Base-by-base conservation (phyloP, 2,329 filamentous ascomycete species). In the Aspergillus alliaceus region DNA sequence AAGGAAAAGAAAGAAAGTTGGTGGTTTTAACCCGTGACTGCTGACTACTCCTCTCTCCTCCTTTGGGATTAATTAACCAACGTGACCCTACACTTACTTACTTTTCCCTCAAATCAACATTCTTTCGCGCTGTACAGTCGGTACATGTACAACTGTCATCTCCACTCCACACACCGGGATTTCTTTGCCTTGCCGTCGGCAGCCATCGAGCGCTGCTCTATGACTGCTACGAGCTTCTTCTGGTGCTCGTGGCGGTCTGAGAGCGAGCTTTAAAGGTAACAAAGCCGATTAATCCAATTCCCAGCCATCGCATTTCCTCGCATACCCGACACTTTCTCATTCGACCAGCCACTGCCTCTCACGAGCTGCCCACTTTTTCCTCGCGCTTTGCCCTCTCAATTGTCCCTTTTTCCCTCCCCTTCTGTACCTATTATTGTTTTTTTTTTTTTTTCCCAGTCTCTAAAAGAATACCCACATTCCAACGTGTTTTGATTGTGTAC, bases 251-350 rank as follows among this genome's bases (percentile, higher is more conserved):
- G 60, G 62, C 58, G 64, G 64, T 66, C 64, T 59, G 59, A 53
- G 58, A 62, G 53, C 56, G 55, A 57, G 51, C 50, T 47, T 47
- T 46, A 49, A 50, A 42, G 58, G 51, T 54, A 53, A 53, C 58
- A 53, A 57, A 49, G 35, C 31, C 56, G 20, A 35, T 32, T 53
- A 20, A 54, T 39, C 39, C 18, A 40, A 47, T 58, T 57, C 70
- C 74, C 74, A 76, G 74, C 74, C 74, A 73, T 76, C 73, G 58
- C 59, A 74, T 70, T 76, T 76, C 69, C 67, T 59, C 59, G 29
- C 50, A 29, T 37, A 56, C 57, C 58, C 54, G 34, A 40, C 31
- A 53, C 51, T 54, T 59, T 51, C 20, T 40, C 20, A 67, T 67
- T 68, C 56, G 65, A 64, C 71, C 70, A 73, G 69, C 71, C 71